Percentiles rank a stretch among this genome's conserved stretches.
phyloP scores from a whole-genome alignment of 2,329 filamentous ascomycete species.

The Aspergillus ochraceus region DNA sequence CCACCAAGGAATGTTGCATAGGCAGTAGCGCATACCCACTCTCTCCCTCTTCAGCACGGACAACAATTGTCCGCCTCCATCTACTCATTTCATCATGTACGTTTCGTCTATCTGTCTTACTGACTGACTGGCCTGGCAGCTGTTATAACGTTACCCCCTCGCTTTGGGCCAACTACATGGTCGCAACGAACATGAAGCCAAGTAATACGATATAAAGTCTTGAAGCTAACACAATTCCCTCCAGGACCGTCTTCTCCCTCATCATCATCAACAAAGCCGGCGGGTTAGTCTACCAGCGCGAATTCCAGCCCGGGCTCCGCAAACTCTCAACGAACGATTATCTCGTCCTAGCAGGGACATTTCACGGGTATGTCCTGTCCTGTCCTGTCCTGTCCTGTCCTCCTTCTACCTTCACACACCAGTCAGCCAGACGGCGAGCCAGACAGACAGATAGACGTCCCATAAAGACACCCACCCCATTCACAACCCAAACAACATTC shows the following conservation, averaged over 20 bases:
- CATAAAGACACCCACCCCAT: too few relatives aligned
- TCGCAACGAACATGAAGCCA: not conserved
- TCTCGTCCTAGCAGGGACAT: conserved; percentile 92
- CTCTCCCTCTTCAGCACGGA: not conserved
- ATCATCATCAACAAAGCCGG: conserved; percentile 99
- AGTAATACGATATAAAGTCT: not conserved
- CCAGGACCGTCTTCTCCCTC: conserved; percentile 89
- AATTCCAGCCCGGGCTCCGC: conserved; percentile 83
- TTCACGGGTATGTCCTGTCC: conserved; percentile 70
- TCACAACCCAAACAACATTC: too few relatives aligned
- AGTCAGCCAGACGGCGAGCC: too few relatives aligned
- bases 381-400: conserved; percentile 16
- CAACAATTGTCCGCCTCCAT: not conserved
- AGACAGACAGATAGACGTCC: too few relatives aligned
- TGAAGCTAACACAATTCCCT: not conserved
- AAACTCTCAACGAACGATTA: conserved; percentile 95
- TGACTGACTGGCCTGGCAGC: not conserved
- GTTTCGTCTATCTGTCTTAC: not conserved
- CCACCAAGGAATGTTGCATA: not conserved
- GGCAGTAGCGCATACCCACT: not conserved
- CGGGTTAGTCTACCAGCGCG: conserved; percentile 92
- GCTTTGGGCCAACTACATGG: not conserved
- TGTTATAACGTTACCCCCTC: not conserved
- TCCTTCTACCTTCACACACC: not conserved
- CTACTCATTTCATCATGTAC: conserved; percentile 19